phyloP scores from a whole-genome alignment of 192 early-diverging fungal genomes.

The Spizellomyces punctatus region DNA sequence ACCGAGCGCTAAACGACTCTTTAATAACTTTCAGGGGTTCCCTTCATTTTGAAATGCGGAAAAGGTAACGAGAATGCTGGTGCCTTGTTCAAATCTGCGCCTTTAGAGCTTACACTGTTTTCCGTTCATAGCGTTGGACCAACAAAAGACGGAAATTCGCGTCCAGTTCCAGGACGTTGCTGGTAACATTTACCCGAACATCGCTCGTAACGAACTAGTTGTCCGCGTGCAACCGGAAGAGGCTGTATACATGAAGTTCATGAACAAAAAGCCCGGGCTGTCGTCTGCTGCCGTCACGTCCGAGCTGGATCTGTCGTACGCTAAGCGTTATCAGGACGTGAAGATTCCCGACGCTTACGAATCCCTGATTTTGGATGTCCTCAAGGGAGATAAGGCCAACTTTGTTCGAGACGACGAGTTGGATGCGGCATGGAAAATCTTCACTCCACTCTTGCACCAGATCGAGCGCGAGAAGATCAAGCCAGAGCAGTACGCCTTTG shows the following conservation, averaged over 20 bases:
- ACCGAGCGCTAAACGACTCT: conserved; percentile 25
- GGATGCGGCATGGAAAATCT: conserved; percentile 96
- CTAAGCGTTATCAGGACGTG: conserved; percentile 80
- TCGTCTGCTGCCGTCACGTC: conserved; percentile 81
- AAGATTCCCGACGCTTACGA: conserved; percentile 98
- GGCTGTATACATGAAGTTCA: conserved; percentile 95
- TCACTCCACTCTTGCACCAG: conserved; percentile 92
- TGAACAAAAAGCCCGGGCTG: conserved; percentile 91
- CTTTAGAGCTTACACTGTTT: too few species aligned
- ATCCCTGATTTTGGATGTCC: conserved; percentile 88
- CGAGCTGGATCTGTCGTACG: conserved; percentile 93
- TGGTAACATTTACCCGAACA: conserved; percentile 74
- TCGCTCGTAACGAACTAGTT: conserved; percentile 93
- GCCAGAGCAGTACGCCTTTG: conserved; percentile 78
- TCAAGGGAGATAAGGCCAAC: conserved; percentile 93
- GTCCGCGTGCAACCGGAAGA: conserved; percentile 94
- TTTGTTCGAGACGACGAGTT: conserved; percentile 81
- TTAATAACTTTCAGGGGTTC: conserved; percentile 44
- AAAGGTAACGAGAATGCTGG: conserved; percentile 46
- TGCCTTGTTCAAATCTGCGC: background rate
- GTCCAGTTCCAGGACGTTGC: conserved; percentile 95
- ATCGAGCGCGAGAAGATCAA: conserved; percentile 70
- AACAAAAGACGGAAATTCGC: conserved; percentile 92
- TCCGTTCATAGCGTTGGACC: conserved; percentile 71
- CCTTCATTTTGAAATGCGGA: conserved; percentile 73